Conservation (phyloP, 176 grass and related monocot genomes). For the Pharus latifolius region DNA sequence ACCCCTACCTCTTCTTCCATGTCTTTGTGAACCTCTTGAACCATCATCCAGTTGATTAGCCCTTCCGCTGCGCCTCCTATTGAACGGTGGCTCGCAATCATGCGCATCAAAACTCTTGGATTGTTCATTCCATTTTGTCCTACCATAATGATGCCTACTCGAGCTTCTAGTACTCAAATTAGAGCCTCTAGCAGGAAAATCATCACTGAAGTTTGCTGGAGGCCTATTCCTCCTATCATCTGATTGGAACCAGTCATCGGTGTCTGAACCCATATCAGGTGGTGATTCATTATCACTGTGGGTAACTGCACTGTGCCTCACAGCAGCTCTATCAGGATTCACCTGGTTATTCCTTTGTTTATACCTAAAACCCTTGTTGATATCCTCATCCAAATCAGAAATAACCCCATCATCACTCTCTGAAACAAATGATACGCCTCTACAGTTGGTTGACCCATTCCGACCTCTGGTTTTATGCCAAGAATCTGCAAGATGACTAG, state of each 20-base stretch:
- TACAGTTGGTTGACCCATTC: background rate
- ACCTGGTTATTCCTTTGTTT: background rate
- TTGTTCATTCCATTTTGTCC: too few species aligned
- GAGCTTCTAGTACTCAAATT: too few species aligned
- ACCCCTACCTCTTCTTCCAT: background rate
- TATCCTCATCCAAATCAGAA: slow-evolving; percentile 34
- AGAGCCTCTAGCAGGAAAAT: too few species aligned
- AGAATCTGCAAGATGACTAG: background rate
- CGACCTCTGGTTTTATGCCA: background rate
- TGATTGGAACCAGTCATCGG: background rate
- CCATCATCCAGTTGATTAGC: background rate
- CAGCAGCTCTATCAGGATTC: slow-evolving; percentile 1
- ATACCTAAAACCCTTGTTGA: slow-evolving; percentile 6
- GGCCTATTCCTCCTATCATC: background rate
- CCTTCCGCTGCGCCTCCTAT: background rate
- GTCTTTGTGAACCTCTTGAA: background rate
- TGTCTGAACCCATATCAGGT: background rate
- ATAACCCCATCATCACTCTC: slow-evolving; percentile 1
- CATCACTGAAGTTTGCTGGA: background rate
- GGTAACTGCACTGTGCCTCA: slow-evolving; percentile 4
- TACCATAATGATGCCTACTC: too few species aligned
- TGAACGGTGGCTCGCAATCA: background rate
- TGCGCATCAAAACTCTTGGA: background rate
- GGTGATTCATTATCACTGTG: background rate
- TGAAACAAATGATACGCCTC: background rate